phyloP scores from a whole-genome alignment of 306 rosid species.

The Quercus suber region DNA sequence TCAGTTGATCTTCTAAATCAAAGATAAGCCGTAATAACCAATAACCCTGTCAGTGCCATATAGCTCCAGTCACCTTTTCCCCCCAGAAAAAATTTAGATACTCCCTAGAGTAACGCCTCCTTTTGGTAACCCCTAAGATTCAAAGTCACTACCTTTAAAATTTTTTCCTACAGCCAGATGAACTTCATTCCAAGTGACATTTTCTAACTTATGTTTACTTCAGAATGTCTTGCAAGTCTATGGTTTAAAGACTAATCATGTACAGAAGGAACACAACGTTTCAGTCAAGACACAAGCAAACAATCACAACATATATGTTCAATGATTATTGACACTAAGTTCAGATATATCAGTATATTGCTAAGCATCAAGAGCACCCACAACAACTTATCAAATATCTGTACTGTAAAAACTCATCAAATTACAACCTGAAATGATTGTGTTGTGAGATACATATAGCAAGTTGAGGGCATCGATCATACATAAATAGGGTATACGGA shows the following conservation, averaged over 20 bases:
- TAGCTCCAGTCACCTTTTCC: too few relatives aligned
- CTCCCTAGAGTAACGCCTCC: too few relatives aligned
- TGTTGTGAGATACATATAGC: neutral
- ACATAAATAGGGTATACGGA: neutral
- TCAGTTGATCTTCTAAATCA: neutral
- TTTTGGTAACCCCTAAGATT: too few relatives aligned
- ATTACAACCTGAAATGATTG: neutral
- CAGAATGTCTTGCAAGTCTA: too few relatives aligned
- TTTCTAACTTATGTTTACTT: too few relatives aligned
- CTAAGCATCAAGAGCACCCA: neutral
- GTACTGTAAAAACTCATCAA: neutral
- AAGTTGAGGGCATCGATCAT: neutral
- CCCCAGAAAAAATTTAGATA: too few relatives aligned
- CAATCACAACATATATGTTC: neutral
- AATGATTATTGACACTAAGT: neutral
- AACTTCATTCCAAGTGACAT: too few relatives aligned
- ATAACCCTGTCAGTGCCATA: too few relatives aligned
- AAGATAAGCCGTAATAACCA: neutral
- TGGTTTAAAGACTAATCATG: too few relatives aligned
- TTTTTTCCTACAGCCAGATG: too few relatives aligned
- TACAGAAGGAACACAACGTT: too few relatives aligned
- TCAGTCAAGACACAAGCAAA: neutral
- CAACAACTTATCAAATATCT: neutral
- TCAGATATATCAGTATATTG: neutral
- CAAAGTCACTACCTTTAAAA: too few relatives aligned